A percentile compares a stretch with the other conserved stretches of the same genome.
phyloP scores from a whole-genome alignment of 306 rosid genomes.

The Cucumis melo region DNA sequence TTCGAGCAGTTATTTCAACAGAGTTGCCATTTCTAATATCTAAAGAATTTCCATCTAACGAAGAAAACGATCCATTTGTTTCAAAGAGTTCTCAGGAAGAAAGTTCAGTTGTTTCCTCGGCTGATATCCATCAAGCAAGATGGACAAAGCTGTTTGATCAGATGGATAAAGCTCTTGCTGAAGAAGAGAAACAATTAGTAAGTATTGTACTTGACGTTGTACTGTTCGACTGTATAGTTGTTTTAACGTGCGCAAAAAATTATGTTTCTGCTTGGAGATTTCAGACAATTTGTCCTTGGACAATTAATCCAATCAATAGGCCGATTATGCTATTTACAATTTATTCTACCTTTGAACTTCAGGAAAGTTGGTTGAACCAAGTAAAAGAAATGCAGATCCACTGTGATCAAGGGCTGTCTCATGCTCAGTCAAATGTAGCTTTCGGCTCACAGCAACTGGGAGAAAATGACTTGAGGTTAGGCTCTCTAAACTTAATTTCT shows the following conservation, averaged over 20 bases:
- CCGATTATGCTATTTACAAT: constrained; percentile 5
- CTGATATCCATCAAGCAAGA: constrained; percentile 68
- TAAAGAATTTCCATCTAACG: constrained; percentile 55
- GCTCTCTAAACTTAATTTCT: background rate
- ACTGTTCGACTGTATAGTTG: background rate
- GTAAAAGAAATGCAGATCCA: constrained; percentile 75
- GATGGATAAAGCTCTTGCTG: constrained; percentile 78
- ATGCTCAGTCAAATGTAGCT: constrained; percentile 26
- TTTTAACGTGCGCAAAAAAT: background rate
- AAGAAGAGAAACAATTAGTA: constrained; percentile 92
- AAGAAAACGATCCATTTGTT: constrained; percentile 29
- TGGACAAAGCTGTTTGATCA: constrained; percentile 71
- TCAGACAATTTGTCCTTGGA: background rate
- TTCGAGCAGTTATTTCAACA: constrained; percentile 55
- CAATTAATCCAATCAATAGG: background rate
- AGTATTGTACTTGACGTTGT: constrained; percentile 14
- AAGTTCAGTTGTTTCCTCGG: constrained; percentile 25
- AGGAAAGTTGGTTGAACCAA: constrained; percentile 92
- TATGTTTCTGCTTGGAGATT: background rate
- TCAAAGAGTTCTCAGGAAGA: constrained; percentile 13
- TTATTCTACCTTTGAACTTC: constrained; percentile 22
- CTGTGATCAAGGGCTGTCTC: constrained; percentile 68
- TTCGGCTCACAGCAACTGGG: constrained; percentile 36
- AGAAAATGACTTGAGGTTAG: constrained; percentile 41
- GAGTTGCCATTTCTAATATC: constrained; percentile 68